Conservation (phyloP, 129 eudicot genomes). For the Chrysanthemum seticuspe region DNA sequence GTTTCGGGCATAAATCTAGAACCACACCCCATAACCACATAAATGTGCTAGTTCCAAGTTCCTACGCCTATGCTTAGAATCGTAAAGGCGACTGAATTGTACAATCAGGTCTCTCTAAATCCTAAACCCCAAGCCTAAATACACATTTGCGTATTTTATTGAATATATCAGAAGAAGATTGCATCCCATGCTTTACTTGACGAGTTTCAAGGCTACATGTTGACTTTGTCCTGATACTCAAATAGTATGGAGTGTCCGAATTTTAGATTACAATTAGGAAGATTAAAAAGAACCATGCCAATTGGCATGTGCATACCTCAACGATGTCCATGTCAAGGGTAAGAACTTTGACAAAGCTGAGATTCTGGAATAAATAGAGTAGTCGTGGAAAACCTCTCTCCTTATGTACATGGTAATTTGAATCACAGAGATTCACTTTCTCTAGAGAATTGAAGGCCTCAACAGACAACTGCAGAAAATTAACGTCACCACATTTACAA, state of each 20-base stretch:
- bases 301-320: slow-evolving; percentile 10
- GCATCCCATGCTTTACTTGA: not conserved
- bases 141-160: too few species aligned
- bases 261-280: too few species aligned
- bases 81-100: too few species aligned
- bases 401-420: not conserved
- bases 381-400: not conserved
- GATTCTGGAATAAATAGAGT: not conserved
- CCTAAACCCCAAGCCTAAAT: too few species aligned
- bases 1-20: too few species aligned
- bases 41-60: too few species aligned
- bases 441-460: not conserved
- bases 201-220: not conserved
- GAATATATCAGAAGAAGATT: too few species aligned
- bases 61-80: too few species aligned
- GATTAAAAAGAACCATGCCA: not conserved
- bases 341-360: slow-evolving; percentile 2
- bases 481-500: too few species aligned
- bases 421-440: slow-evolving; percentile 16
- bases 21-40: too few species aligned
- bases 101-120: too few species aligned
- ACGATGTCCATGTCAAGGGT: slow-evolving; percentile 9
- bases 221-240: not conserved
- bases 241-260: too few species aligned
- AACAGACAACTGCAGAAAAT: not conserved